Evolutionary conservation across 2,329 filamentous ascomycete genomes (phyloP).

Genomic region (Aspergillus oerlinghausenensis): DNA sequence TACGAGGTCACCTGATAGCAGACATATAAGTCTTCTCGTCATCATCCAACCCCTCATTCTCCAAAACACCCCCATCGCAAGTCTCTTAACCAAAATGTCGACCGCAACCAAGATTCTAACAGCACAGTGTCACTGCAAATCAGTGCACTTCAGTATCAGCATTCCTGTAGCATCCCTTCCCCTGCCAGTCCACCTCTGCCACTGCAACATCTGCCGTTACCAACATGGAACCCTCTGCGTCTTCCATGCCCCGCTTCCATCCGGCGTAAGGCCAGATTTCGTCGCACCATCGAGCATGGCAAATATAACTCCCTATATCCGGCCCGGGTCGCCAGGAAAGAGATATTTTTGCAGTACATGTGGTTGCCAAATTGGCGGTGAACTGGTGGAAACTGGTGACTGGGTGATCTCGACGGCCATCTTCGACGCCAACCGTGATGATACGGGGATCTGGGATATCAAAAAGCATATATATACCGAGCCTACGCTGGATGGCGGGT

Average conservation of each 20-base stretch:
- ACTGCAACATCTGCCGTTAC: conserved; percentile 42
- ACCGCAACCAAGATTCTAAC: conserved; percentile 15
- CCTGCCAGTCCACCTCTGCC: conserved; percentile 39
- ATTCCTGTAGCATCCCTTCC: conserved; percentile 33
- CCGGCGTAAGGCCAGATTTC: conserved; percentile 17
- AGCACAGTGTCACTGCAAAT: conserved; percentile 22
- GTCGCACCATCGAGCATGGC: conserved; percentile 16
- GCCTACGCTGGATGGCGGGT: conserved; percentile 14
- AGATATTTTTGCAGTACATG: conserved; percentile 43
- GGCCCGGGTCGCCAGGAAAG: conserved; percentile 23
- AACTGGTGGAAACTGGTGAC: background rate
- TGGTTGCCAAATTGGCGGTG: conserved; percentile 33
- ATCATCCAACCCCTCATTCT: background rate
- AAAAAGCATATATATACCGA: conserved; percentile 15
- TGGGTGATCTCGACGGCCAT: conserved; percentile 23
- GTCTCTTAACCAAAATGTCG: background rate
- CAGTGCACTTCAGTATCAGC: conserved; percentile 30
- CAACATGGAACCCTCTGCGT: conserved; percentile 32
- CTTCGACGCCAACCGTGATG: conserved; percentile 16
- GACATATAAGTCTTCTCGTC: background rate
- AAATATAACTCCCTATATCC: conserved; percentile 25
- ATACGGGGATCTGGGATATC: conserved; percentile 14
- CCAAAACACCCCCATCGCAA: background rate
- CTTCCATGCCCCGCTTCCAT: conserved; percentile 23
- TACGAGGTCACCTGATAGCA: background rate